These are phyloP conservation scores for Phaeodactylum tricornutum DNA, from an alignment of 108 stramenopile species.

Conservation along the genomic window DNA sequence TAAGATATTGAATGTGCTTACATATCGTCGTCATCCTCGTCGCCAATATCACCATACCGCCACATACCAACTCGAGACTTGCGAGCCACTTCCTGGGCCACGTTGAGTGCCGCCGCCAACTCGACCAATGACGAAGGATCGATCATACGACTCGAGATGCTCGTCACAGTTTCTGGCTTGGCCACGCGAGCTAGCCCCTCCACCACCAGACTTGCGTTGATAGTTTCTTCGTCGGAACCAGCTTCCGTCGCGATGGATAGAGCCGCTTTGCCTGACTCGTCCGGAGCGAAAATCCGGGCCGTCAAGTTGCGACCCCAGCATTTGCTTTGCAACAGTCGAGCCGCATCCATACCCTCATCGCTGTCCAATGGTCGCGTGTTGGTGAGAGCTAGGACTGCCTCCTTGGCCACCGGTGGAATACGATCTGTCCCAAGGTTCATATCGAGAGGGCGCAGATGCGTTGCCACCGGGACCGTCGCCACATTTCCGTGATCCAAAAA, in stretches of 20 bases:
- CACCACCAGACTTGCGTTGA: slow-evolving; percentile 65
- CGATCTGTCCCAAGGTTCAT: slow-evolving; percentile 51
- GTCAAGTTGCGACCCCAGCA: slow-evolving; percentile 80
- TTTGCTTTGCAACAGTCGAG: slow-evolving; percentile 55
- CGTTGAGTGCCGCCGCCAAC: slow-evolving; percentile 49
- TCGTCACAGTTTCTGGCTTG: slow-evolving; percentile 37
- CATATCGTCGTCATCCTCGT: slow-evolving; percentile 74
- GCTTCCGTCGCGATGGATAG: slow-evolving; percentile 41
- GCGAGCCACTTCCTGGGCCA: slow-evolving; percentile 62
- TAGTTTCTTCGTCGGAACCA: slow-evolving; percentile 30
- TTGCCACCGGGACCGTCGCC: slow-evolving; percentile 58
- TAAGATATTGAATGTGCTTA: slow-evolving; percentile 1
- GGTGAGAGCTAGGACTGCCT: slow-evolving; percentile 68
- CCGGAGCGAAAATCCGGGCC: slow-evolving; percentile 41
- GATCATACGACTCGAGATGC: slow-evolving; percentile 39
- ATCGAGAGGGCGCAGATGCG: slow-evolving; percentile 84
- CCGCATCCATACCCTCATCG: slow-evolving; percentile 83
- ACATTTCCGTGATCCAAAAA: slow-evolving; percentile 97
- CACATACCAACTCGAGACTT: slow-evolving; percentile 76
- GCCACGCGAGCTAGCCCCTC: slow-evolving; percentile 66
- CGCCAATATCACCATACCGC: slow-evolving; percentile 86
- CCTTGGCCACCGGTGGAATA: slow-evolving; percentile 78
- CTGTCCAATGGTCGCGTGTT: slow-evolving; percentile 54
- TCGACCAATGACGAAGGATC: slow-evolving; percentile 38
- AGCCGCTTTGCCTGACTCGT: slow-evolving; percentile 51